These are phyloP conservation scores for Iris macrosiphon DNA, from an alignment of 106 monocot genomes.

Conservation along the genomic window DNA sequence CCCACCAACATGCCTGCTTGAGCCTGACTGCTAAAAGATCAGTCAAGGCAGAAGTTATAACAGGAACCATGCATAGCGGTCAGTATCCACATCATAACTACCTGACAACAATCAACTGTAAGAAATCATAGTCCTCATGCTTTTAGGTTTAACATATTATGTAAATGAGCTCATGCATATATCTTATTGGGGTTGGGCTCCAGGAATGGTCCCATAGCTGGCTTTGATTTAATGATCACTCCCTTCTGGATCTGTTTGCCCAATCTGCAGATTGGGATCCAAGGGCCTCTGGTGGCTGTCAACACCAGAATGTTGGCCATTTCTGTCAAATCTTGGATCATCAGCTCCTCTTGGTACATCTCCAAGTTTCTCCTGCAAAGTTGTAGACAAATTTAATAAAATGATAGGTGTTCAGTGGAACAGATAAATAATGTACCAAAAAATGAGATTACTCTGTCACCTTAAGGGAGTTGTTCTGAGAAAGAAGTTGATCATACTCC, in stretches of 20 bases:
- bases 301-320: constrained; percentile 23
- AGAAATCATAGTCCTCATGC: constrained; percentile 17
- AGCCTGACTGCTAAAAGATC: constrained; percentile 66
- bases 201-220: not conserved
- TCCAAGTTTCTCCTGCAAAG: constrained; percentile 50
- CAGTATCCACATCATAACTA: constrained; percentile 31
- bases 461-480: constrained; percentile 58
- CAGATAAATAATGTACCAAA: not conserved
- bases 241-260: constrained; percentile 5
- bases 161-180: constrained; percentile 10
- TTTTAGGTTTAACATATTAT: constrained; percentile 15
- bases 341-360: constrained; percentile 25
- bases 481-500: constrained; percentile 42
- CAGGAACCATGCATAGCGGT: constrained; percentile 27
- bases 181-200: constrained; percentile 19
- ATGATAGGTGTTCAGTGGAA: not conserved
- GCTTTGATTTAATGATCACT: constrained; percentile 5
- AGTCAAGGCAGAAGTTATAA: constrained; percentile 32
- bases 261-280: constrained; percentile 19
- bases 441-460: constrained; percentile 13
- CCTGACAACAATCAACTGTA: constrained; percentile 28
- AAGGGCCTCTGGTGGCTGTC: constrained; percentile 9
- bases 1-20: constrained; percentile 22
- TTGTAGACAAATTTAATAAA: not conserved
- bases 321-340: constrained; percentile 23